Base-by-base conservation (phyloP, 2,329 filamentous ascomycete species). In the Talaromyces albobiverticillius region DNA sequence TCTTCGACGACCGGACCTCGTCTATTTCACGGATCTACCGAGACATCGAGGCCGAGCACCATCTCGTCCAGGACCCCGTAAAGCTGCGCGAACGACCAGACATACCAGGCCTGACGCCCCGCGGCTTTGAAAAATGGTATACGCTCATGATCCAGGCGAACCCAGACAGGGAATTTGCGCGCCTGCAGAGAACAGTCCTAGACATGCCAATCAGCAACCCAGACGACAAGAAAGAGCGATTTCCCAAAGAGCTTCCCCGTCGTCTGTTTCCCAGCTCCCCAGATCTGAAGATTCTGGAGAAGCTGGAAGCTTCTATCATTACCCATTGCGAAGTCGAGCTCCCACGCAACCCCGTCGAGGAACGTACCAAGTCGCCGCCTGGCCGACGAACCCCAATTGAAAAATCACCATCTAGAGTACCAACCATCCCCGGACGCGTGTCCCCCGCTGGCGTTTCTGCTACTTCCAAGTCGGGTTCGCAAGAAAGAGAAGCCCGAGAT, bases 181-280 rank as follows among this genome's bases (percentile, higher is more conserved):
- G 91, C 9, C 76, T 96, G 4, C 78, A 83, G 41, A 84, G 81
- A 54, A 82, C 90, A 20, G 82, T 92, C 3, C 69, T 83, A 3
- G 80, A 86, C 42, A 82, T 92, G 70, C 87, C 89, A 0, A 87
- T 95, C 61, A 84, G 68, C 62, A 83, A 86, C 52, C 78, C 84
- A 0, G 79, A 85, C 42, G 81, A 87, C 46, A 82, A 79, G 59
- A 83, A 81, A 10, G 88, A 92, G 68, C 79, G 88, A 2, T 86
- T 95, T 52, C 91, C 90, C 0, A 90, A 89, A 59, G 86, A 91
- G 61, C 79, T 95, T 2, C 86, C 89, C 1, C 79, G 90, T 38
- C 80, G 87, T 49, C 76, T 94, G 3, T 82, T 95, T 36, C 90
- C 90, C 0, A 73, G 75, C 0, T 68, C 71, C 7, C 76, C 81